A percentile compares a stretch with the other conserved stretches of the same genome.
These are phyloP conservation scores for Backusella tuberculispora DNA, from an alignment of 192 early-diverging fungal genomes.

Conservation along the genomic window DNA sequence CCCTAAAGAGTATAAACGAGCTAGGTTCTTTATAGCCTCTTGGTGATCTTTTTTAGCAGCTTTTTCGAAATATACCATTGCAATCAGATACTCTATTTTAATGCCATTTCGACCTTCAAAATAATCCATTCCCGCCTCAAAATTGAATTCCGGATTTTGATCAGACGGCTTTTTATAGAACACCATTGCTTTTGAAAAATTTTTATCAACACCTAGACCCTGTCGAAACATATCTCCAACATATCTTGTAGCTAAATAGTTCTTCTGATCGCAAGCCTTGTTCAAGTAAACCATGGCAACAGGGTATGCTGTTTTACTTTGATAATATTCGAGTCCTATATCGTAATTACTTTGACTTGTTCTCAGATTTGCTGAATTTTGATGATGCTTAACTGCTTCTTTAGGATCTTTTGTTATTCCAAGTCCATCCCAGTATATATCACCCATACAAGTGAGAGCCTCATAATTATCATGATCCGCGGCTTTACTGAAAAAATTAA, in stretches of 20 bases:
- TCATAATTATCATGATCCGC: background rate
- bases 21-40: background rate
- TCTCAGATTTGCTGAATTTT: background rate
- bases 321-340: background rate
- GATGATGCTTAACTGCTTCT: background rate
- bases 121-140: background rate
- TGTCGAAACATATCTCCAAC: background rate
- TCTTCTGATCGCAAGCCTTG: background rate
- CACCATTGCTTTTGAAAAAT: background rate
- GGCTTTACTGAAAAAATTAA: background rate
- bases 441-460: background rate
- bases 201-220: background rate
- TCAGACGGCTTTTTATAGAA: background rate
- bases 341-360: background rate
- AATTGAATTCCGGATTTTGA: background rate
- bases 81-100: background rate
- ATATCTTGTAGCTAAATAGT: constrained; percentile 4
- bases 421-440: background rate
- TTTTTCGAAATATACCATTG: constrained; percentile 2
- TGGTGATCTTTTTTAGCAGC: background rate
- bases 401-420: background rate
- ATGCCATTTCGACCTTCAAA: background rate
- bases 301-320: background rate
- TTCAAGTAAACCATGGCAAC: background rate
- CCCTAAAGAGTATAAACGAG: background rate